Evolutionary conservation across 371 early-diverging fungal genomes (phyloP).

Genomic region (Circinella umbellata): DNA sequence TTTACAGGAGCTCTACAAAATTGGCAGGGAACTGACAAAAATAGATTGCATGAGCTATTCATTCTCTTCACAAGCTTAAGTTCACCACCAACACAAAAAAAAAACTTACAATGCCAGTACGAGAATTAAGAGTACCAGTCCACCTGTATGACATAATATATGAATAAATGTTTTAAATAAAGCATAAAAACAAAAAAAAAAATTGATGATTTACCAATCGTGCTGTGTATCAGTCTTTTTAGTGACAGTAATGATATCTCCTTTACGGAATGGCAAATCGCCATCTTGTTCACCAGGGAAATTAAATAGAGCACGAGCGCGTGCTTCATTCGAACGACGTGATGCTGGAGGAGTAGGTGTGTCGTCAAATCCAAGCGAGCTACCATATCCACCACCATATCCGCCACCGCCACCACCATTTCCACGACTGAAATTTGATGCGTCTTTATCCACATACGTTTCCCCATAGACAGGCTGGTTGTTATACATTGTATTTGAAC

Average conservation of each 20-base stretch:
- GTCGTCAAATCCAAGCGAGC: background rate
- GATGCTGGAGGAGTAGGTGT: background rate
- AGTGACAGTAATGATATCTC: slow-evolving; percentile 76
- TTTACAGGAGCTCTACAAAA: slow-evolving; percentile 54
- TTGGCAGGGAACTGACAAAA: slow-evolving; percentile 73
- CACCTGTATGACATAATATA: slow-evolving; percentile 39
- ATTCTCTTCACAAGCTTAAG: no score
- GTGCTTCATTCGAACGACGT: slow-evolving; percentile 16
- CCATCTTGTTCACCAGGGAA: slow-evolving; percentile 75
- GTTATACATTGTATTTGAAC: slow-evolving; percentile 12
- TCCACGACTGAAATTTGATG: slow-evolving; percentile 32
- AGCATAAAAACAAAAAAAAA: background rate
- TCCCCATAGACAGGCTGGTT: slow-evolving; percentile 11
- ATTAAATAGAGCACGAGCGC: slow-evolving; percentile 77
- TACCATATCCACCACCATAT: slow-evolving; percentile 12
- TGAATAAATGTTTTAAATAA: no score
- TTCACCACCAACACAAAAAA: no score
- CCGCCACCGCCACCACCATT: slow-evolving; percentile 12
- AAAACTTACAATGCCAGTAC: slow-evolving; percentile 65
- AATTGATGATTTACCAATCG: slow-evolving; percentile 66
- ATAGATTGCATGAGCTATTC: slow-evolving; percentile 1
- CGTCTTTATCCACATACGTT: slow-evolving; percentile 7
- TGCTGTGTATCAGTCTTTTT: slow-evolving; percentile 69
- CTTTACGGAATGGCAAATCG: slow-evolving; percentile 79
- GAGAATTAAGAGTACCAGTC: slow-evolving; percentile 71